Conservation (phyloP, 169 alveolate genomes). For the Plasmodium gaboni region DNA sequence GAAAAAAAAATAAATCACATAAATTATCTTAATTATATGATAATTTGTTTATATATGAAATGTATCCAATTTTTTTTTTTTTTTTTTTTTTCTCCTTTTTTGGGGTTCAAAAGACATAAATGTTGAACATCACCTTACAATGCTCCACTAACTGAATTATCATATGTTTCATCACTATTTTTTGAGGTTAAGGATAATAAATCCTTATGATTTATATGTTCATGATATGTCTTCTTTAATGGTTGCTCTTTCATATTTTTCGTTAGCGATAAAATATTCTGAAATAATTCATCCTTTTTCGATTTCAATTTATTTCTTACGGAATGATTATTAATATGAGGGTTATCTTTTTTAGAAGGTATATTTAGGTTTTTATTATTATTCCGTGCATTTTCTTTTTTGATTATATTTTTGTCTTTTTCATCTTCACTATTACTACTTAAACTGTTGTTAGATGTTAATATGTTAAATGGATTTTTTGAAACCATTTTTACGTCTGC, state of each 20-base stretch:
- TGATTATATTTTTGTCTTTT: constrained; percentile 4
- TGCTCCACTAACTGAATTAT: neutral
- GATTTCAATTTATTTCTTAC: constrained; percentile 50
- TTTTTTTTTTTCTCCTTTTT: too few species aligned
- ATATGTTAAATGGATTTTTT: constrained; percentile 39
- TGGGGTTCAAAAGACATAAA: neutral
- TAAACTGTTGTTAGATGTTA: constrained; percentile 16
- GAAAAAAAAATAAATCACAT: too few species aligned
- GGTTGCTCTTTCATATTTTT: constrained; percentile 67
- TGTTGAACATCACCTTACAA: neutral
- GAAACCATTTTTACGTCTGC: constrained; percentile 61
- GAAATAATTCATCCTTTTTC: constrained; percentile 51
- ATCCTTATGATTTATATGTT: constrained; percentile 35
- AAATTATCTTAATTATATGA: too few species aligned
- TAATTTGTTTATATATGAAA: too few species aligned
- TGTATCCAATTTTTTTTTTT: too few species aligned
- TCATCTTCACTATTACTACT: constrained; percentile 2
- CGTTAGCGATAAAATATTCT: constrained; percentile 63
- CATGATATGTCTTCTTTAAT: constrained; percentile 51
- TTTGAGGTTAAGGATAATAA: constrained; percentile 43
- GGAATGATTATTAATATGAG: neutral
- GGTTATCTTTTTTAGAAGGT: neutral
- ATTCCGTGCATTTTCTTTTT: neutral
- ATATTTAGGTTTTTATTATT: neutral
- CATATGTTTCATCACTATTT: constrained; percentile 24